Evolutionary conservation across 805 yeast genomes (phyloP).

Genomic region (Trichomonascus vanleenenianus): DNA sequence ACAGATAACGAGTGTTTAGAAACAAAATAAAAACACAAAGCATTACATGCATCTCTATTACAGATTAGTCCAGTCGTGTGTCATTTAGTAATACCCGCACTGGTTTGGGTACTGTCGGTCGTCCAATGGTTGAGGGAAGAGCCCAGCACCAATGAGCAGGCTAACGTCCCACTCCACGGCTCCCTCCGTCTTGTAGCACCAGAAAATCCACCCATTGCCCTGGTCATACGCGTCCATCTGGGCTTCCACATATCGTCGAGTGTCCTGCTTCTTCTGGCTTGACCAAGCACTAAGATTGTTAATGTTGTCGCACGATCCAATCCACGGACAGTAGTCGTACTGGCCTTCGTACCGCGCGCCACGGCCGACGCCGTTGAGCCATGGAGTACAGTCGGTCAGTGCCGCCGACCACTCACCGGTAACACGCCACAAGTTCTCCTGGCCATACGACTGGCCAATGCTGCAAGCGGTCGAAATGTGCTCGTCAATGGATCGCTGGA

Average conservation of each 20-base stretch:
- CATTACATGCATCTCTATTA: neutral
- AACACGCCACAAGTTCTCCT: slow-evolving; percentile 64
- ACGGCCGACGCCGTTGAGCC: slow-evolving; percentile 81
- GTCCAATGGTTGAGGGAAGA: slow-evolving; percentile 76
- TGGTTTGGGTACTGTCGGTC: slow-evolving; percentile 65
- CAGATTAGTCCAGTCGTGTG: neutral
- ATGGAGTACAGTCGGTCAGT: slow-evolving; percentile 78
- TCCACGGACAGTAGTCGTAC: slow-evolving; percentile 35
- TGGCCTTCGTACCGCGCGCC: slow-evolving; percentile 75
- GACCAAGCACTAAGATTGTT: slow-evolving; percentile 52
- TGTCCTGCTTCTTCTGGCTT: slow-evolving; percentile 43
- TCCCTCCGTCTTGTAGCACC: slow-evolving; percentile 88
- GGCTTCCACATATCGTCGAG: slow-evolving; percentile 75
- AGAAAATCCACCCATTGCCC: slow-evolving; percentile 79
- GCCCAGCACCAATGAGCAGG: slow-evolving; percentile 44
- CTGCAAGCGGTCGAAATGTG: slow-evolving; percentile 51
- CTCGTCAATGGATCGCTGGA: slow-evolving; percentile 49
- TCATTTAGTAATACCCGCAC: slow-evolving; percentile 37
- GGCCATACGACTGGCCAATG: slow-evolving; percentile 37
- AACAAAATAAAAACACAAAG: neutral
- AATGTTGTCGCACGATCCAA: slow-evolving; percentile 60
- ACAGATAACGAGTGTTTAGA: neutral
- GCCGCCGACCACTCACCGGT: slow-evolving; percentile 92
- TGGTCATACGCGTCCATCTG: slow-evolving; percentile 79
- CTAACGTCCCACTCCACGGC: slow-evolving; percentile 82